Conservation (phyloP, 2,329 filamentous ascomycete genomes). For the Pseudogymnoascus sp. region DNA sequence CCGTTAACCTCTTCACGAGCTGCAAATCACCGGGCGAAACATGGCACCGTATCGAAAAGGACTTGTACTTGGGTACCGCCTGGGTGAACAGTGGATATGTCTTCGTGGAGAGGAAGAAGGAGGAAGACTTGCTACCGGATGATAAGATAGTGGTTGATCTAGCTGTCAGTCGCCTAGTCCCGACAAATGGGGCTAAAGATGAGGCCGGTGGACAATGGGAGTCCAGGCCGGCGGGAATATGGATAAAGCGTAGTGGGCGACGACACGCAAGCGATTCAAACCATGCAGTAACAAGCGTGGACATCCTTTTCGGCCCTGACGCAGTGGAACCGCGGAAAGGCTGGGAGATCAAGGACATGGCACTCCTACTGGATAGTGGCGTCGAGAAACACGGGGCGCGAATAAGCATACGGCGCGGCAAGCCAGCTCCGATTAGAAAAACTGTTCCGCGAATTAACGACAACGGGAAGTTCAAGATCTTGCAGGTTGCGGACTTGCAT, state of each 20-base stretch:
- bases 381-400: conserved; percentile 61
- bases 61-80: conserved; percentile 57
- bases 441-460: conserved; percentile 72
- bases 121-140: conserved; percentile 58
- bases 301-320: conserved; percentile 64
- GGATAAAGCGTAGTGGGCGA: conserved; percentile 46
- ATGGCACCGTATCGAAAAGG: conserved; percentile 66
- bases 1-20: conserved; percentile 50
- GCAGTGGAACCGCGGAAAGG: conserved; percentile 81
- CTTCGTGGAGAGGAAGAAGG: conserved; percentile 61
- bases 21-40: conserved; percentile 50
- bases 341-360: conserved; percentile 72
- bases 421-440: conserved; percentile 55
- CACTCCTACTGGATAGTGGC: conserved; percentile 61
- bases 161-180: conserved; percentile 54
- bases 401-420: conserved; percentile 70
- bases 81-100: conserved; percentile 62
- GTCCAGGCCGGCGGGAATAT: conserved; percentile 57
- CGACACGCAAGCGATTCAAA: conserved; percentile 43
- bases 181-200: conserved; percentile 44
- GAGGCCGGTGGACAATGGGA: conserved; percentile 56
- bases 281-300: conserved; percentile 56
- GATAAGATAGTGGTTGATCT: conserved; percentile 59
- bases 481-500: conserved; percentile 93
- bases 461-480: conserved; percentile 92